These are phyloP conservation scores for Sphagnum fallax DNA, from an alignment of 228 moss, liverwort and hornwort genomes.

Conservation along the genomic window DNA sequence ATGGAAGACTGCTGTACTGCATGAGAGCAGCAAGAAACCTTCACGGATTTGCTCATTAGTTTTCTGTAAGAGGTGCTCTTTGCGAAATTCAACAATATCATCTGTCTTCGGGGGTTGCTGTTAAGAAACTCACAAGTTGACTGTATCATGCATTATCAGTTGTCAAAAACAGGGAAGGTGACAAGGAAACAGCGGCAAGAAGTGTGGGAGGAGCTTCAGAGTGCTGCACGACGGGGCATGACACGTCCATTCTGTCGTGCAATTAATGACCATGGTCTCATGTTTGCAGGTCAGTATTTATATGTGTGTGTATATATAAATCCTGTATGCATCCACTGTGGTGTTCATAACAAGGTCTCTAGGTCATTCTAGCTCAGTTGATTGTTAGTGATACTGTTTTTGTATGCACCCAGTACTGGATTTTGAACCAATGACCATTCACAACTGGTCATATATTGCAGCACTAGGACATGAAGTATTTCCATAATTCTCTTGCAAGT, in stretches of 20 bases:
- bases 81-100: too few relatives aligned
- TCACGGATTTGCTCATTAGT: too few relatives aligned
- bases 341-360: too few relatives aligned
- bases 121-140: too few relatives aligned
- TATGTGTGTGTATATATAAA: not conserved
- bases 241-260: constrained; percentile 81
- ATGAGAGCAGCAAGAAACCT: too few relatives aligned
- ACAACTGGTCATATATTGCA: not conserved
- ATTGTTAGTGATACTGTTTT: not conserved
- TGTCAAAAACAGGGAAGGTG: constrained; percentile 78
- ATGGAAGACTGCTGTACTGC: too few relatives aligned
- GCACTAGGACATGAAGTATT: not conserved
- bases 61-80: too few relatives aligned
- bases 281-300: constrained; percentile 69
- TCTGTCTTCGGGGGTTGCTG: too few relatives aligned
- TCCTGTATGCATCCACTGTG: not conserved
- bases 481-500: not conserved
- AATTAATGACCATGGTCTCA: constrained; percentile 72
- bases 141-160: constrained; percentile 11
- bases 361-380: too few relatives aligned
- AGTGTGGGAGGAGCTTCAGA: constrained; percentile 80
- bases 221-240: constrained; percentile 64
- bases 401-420: not conserved
- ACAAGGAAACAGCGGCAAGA: constrained; percentile 75
- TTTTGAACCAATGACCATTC: too few relatives aligned